Percentiles rank a stretch among this genome's conserved stretches.
phyloP scores from a whole-genome alignment of 2,329 filamentous ascomycete genomes.

The Aspergillus phoenicis region DNA sequence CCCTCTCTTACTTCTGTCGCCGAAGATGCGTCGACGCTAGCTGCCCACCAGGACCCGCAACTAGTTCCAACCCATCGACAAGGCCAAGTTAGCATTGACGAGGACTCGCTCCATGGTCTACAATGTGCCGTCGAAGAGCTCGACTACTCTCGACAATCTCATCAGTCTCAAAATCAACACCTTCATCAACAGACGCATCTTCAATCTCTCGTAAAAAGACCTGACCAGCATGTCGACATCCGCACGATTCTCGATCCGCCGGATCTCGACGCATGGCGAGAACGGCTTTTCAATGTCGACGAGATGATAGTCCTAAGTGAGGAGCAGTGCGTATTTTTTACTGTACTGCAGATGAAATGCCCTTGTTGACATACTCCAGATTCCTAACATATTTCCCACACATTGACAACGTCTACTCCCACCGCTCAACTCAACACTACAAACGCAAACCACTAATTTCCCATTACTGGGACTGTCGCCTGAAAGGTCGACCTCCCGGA shows the following conservation, averaged over 20 bases:
- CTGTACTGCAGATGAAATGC: not conserved
- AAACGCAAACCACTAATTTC: constrained; percentile 82
- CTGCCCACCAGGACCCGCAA: constrained; percentile 11
- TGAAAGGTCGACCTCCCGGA: constrained; percentile 77
- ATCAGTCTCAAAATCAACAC: constrained; percentile 10
- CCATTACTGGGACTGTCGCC: constrained; percentile 81
- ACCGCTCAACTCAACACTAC: constrained; percentile 77
- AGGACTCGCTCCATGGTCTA: not conserved
- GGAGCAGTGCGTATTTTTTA: constrained; percentile 62
- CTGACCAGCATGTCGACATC: constrained; percentile 1
- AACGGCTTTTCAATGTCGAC: constrained; percentile 74
- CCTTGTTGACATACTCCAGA: constrained; percentile 43
- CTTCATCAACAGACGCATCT: constrained; percentile 12
- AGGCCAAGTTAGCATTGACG: not conserved
- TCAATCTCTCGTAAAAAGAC: not conserved
- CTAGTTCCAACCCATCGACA: not conserved
- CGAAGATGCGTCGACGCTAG: constrained; percentile 27
- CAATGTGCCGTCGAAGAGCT: not conserved
- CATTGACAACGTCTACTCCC: constrained; percentile 82
- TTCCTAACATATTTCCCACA: constrained; percentile 82
- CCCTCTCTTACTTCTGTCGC: constrained; percentile 27
- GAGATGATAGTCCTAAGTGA: constrained; percentile 71
- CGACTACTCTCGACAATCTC: not conserved
- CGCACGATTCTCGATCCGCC: constrained; percentile 65
- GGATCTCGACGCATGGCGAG: constrained; percentile 68